Percentiles rank a stretch among this genome's conserved stretches.
Conservation (phyloP, 257 asterid genomes). For the Mitragyna speciosa region DNA sequence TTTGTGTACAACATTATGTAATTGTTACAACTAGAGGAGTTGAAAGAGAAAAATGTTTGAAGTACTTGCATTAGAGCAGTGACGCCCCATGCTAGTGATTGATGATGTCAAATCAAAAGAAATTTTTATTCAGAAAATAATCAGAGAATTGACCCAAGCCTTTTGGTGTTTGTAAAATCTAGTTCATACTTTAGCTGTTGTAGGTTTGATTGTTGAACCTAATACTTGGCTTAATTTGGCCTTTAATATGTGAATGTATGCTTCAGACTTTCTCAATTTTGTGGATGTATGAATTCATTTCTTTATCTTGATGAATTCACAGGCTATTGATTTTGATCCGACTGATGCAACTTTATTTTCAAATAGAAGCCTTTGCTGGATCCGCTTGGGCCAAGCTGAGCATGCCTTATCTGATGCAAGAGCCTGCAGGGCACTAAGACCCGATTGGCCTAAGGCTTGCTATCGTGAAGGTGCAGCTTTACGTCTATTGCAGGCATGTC, state of each 20-base stretch:
- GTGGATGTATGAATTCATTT: neutral
- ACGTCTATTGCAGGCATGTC: constrained; percentile 65
- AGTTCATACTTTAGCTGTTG: neutral
- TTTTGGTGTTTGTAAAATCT: neutral
- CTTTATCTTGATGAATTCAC: constrained; percentile 30
- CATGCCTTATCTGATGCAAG: constrained; percentile 84
- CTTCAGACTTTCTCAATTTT: neutral
- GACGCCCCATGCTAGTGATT: neutral
- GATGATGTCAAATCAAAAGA: neutral
- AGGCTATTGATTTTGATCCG: constrained; percentile 93
- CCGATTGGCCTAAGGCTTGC: constrained; percentile 97
- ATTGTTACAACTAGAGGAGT: neutral
- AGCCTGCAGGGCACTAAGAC: constrained; percentile 74
- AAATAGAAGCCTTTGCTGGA: constrained; percentile 94
- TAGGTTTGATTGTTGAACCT: neutral
- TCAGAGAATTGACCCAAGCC: neutral
- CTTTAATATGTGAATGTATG: neutral
- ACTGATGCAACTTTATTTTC: constrained; percentile 75
- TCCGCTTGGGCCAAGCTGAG: constrained; percentile 86
- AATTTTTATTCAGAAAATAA: neutral
- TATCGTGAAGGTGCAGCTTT: constrained; percentile 96
- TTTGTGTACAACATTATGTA: neutral
- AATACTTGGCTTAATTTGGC: neutral
- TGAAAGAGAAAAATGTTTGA: neutral
- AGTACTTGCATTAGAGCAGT: neutral